These are phyloP conservation scores for Jaltomata sinuosa DNA, from an alignment of 257 asterid species.

Conservation along the genomic window DNA sequence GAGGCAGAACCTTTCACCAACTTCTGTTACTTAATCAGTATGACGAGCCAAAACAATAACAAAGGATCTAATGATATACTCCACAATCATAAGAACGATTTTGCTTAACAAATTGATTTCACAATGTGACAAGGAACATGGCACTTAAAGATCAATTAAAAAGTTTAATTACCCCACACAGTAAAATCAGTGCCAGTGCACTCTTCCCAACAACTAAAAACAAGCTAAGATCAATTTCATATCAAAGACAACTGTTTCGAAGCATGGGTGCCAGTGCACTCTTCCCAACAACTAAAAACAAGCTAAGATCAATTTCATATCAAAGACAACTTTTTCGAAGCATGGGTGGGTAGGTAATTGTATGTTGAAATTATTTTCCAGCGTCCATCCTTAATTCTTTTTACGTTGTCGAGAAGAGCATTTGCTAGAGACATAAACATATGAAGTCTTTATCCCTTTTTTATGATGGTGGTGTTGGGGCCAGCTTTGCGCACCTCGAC, in stretches of 20 bases:
- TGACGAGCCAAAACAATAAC: background rate
- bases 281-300: background rate
- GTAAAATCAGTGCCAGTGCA: background rate
- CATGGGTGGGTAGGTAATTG: background rate
- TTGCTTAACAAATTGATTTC: background rate
- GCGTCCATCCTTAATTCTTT: background rate
- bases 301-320: background rate
- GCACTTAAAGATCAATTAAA: background rate
- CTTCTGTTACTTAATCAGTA: background rate
- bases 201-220: background rate
- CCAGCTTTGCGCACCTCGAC: background rate
- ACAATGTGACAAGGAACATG: background rate
- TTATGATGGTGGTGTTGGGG: background rate
- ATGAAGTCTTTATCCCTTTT: background rate
- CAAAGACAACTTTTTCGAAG: background rate
- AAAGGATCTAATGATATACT: background rate
- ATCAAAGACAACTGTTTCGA: background rate
- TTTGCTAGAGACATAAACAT: background rate
- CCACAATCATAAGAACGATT: background rate
- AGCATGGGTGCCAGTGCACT: background rate
- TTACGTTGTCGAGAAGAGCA: background rate
- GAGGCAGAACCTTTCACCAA: background rate
- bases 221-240: background rate
- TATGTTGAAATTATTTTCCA: background rate
- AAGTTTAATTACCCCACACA: background rate